A percentile compares a stretch with the other conserved stretches of the same genome.
Evolutionary conservation across 75 land plant genomes (phyloP).

Genomic region (Pseudotsuga menziesii): DNA sequence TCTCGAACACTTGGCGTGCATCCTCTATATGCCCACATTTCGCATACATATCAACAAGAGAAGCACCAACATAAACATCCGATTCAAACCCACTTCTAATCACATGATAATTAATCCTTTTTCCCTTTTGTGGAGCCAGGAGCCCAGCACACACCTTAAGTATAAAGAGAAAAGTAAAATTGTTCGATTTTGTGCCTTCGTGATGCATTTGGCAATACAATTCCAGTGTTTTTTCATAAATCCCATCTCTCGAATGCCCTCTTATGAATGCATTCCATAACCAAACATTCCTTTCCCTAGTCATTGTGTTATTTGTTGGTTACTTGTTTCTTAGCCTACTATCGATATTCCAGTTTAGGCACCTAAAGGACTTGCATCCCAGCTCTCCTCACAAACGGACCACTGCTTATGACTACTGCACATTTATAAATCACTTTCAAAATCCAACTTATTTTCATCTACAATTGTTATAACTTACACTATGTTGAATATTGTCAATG

Average conservation of each 20-base stretch:
- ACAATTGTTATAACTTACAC: too few species aligned
- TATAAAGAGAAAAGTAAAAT: constrained; percentile 47
- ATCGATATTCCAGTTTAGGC: too few species aligned
- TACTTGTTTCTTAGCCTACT: too few species aligned
- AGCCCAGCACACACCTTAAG: constrained; percentile 56
- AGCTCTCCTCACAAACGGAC: too few species aligned
- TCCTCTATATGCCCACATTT: constrained; percentile 19
- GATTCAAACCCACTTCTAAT: constrained; percentile 6
- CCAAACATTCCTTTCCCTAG: too few species aligned
- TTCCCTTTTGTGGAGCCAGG: constrained; percentile 29
- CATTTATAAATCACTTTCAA: too few species aligned
- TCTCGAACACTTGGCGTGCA: constrained; percentile 22
- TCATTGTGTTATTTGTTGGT: too few species aligned
- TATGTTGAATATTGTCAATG: too few species aligned
- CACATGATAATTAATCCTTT: constrained; percentile 26
- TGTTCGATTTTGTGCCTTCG: constrained; percentile 48
- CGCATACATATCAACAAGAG: constrained; percentile 36
- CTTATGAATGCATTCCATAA: too few species aligned
- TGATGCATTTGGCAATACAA: constrained; percentile 66
- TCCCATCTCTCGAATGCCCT: constrained; percentile 31
- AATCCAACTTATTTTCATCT: too few species aligned
- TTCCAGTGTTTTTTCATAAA: constrained; percentile 50
- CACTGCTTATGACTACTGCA: too few species aligned
- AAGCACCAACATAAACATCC: constrained; percentile 13
- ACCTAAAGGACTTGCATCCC: too few species aligned